Conservation (phyloP, 345 rosid species). For the Citrus medica region DNA sequence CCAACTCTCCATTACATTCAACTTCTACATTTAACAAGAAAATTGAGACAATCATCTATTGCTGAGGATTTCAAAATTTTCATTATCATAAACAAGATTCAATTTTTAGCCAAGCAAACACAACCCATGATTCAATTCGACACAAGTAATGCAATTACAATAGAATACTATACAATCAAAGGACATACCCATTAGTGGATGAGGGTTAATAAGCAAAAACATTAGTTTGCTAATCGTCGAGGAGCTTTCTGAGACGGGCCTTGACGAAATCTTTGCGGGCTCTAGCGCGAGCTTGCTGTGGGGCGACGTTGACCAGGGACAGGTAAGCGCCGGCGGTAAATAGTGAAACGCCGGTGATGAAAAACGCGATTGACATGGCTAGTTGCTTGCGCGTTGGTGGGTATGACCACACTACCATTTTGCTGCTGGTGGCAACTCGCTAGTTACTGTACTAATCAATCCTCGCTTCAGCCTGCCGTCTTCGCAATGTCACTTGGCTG, state of each 20-base stretch:
- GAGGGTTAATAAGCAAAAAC: not conserved
- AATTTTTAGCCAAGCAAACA: not conserved
- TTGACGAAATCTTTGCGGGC: slow-evolving; percentile 61
- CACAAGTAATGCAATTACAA: not conserved
- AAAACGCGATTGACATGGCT: slow-evolving; percentile 34
- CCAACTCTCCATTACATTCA: not conserved
- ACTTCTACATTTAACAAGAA: too few relatives aligned
- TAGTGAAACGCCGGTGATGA: slow-evolving; percentile 47
- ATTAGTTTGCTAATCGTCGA: slow-evolving; percentile 31
- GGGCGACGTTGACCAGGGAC: slow-evolving; percentile 53
- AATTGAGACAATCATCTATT: not conserved
- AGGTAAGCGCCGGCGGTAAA: slow-evolving; percentile 55
- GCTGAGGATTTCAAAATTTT: not conserved
- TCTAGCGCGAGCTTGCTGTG: slow-evolving; percentile 71
- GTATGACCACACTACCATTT: slow-evolving; percentile 53
- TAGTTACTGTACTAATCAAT: too few relatives aligned
- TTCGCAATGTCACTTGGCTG: not conserved
- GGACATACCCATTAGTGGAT: not conserved
- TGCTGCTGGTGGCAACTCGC: not conserved
- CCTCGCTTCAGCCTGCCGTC: too few relatives aligned
- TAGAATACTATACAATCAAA: not conserved
- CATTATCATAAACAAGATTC: not conserved
- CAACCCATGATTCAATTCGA: too few relatives aligned
- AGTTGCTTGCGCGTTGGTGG: slow-evolving; percentile 72
- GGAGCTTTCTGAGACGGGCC: slow-evolving; percentile 58